phyloP scores from a whole-genome alignment of 345 rosid species.

The Hirschfeldia incana region DNA sequence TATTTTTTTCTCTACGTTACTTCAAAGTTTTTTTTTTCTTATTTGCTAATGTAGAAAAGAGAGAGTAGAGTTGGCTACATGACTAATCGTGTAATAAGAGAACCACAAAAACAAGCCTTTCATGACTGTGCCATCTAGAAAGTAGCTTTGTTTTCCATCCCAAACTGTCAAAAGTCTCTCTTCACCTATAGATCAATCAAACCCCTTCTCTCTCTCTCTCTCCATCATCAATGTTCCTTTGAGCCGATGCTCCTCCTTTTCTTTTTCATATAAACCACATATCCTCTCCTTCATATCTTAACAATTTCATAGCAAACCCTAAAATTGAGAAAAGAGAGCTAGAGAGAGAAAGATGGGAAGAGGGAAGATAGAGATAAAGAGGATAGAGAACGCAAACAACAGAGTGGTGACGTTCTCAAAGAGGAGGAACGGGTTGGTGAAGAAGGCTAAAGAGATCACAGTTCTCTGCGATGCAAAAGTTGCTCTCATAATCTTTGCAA shows the following conservation, averaged over 20 bases:
- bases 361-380: conserved; percentile 81
- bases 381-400: conserved; percentile 74
- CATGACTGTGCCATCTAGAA: conserved; percentile 54
- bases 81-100: conserved; percentile 37
- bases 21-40: neutral
- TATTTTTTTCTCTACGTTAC: conserved; percentile 10
- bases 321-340: conserved; percentile 16
- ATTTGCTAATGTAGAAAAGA: conserved; percentile 9
- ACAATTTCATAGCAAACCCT: conserved; percentile 23
- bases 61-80: conserved; percentile 46
- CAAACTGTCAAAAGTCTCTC: conserved; percentile 45
- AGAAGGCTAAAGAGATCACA: conserved; percentile 79
- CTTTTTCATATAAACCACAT: conserved; percentile 34
- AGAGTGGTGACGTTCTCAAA: conserved; percentile 76
- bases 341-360: conserved; percentile 58
- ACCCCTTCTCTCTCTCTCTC: conserved; percentile 8
- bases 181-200: conserved; percentile 31
- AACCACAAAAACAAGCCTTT: conserved; percentile 48
- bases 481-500: conserved; percentile 64
- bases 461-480: conserved; percentile 81
- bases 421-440: conserved; percentile 71
- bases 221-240: conserved; percentile 24
- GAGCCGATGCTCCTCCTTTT: conserved; percentile 17
- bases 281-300: conserved; percentile 26
- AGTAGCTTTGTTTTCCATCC: conserved; percentile 52